Conservation (phyloP, 192 early-diverging fungal species). For the Backusella circina region DNA sequence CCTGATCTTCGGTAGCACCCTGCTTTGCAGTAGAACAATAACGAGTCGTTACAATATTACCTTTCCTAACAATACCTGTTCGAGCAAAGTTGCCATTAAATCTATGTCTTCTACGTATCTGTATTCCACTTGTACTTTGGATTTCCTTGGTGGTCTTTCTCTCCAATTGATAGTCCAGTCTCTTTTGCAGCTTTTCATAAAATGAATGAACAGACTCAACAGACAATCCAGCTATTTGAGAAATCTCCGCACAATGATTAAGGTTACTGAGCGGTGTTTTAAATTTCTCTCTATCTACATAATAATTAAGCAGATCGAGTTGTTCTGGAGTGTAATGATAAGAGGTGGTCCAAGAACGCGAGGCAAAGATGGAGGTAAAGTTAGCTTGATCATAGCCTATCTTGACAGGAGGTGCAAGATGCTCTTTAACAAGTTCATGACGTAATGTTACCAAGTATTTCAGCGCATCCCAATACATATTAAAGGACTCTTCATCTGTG, state of each 20-base stretch:
- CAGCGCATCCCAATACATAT: background rate
- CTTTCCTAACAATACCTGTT: background rate
- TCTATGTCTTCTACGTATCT: background rate
- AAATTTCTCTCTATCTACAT: background rate
- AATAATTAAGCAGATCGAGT: background rate
- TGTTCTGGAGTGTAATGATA: background rate
- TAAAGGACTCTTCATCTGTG: background rate
- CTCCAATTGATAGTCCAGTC: background rate
- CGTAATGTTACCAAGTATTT: background rate
- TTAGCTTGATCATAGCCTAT: background rate
- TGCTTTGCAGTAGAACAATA: background rate
- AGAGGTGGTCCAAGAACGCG: background rate
- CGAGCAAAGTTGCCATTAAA: background rate
- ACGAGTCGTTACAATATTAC: background rate
- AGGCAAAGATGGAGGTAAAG: background rate
- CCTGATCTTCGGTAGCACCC: background rate
- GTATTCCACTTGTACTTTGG: background rate
- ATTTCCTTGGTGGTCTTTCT: background rate
- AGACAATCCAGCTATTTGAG: background rate
- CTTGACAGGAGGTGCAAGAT: background rate
- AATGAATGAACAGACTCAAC: background rate
- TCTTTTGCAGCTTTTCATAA: background rate
- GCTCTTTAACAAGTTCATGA: background rate
- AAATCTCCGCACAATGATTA: background rate
- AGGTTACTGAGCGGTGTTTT: background rate